Evolutionary conservation across 176 grass and related monocot genomes (phyloP), one percentile per base, ranked within the genome.

Genomic region (Eleusine coracana): DNA sequence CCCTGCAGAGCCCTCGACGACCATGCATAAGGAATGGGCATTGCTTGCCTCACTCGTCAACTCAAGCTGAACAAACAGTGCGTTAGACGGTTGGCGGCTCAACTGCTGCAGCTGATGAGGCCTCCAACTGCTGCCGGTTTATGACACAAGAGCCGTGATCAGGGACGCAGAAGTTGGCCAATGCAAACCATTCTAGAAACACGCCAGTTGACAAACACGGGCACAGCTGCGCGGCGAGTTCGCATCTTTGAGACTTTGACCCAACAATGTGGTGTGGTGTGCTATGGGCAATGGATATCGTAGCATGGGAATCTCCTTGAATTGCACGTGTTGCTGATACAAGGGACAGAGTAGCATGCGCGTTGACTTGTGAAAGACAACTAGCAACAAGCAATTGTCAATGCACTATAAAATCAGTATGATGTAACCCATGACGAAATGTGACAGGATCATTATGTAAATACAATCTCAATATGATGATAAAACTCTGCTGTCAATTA

Each of bases 211-310:
- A 85, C 64, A 25, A 69, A 68, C 29, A 62, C 21, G 2, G 7
- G 21, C 70, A 8, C 76, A 51, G 50, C 63, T 10, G 63, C 44
- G 37, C 5, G 45, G 4, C 14, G 36, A 64, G 37, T 10, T 39
- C 73, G 41, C 67, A 23, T 29, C 20, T 58, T 83, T 78, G 74
- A 88, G 31, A 34, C 31, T 34, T 77, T 78, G 74, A 88, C 75
- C 74, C 5, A 58, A 40, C 34, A 49, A 56, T 36, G 9, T 36
- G 23, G 14, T 42, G 68, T 66, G 66, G 56, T 28, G 71, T 34
- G 31, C 31, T 2, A 34, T 34, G 31, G 31, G 0, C 51, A 51
- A 21, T 10, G 50, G 63, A 87, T 60, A 73, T 51, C 64, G 20
- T 69, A 39, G 70, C 81, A 78, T 71, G 40, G 62, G 79, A 16